Evolutionary conservation across 2,329 filamentous ascomycete genomes (phyloP).

Genomic region (Neopestalotiopsis rosae): DNA sequence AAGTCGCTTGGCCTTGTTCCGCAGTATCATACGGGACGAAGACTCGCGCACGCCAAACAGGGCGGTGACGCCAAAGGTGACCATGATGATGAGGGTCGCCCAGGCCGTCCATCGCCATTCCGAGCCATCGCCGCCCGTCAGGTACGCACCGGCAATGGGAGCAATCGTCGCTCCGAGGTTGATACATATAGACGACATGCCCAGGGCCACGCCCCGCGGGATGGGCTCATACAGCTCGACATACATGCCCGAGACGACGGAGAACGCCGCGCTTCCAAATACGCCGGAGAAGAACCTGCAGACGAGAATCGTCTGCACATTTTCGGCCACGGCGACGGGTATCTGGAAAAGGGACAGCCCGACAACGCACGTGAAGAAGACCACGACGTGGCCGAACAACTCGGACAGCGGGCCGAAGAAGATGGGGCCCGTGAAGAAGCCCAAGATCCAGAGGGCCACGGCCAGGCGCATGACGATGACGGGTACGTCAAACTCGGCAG

Average conservation of each 20-base stretch:
- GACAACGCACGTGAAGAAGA: conserved; percentile 21
- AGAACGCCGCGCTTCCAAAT: conserved; percentile 22
- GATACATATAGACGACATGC: conserved; percentile 23
- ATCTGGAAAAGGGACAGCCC: conserved; percentile 27
- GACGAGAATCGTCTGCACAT: conserved; percentile 24
- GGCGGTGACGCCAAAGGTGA: conserved; percentile 44
- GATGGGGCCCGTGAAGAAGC: conserved; percentile 23
- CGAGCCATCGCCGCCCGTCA: conserved; percentile 7
- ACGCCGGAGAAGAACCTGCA: conserved; percentile 28
- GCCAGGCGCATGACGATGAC: conserved; percentile 24
- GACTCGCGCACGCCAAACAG: conserved; percentile 55
- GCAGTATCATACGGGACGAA: conserved; percentile 52
- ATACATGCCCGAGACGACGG: conserved; percentile 25
- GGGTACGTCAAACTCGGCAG: conserved; percentile 22
- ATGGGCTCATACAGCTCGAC: conserved; percentile 27
- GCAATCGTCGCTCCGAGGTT: conserved; percentile 25
- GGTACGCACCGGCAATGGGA: conserved; percentile 22
- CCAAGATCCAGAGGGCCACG: conserved; percentile 24
- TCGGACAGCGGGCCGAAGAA: conserved; percentile 25
- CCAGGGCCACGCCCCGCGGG: conserved; percentile 24
- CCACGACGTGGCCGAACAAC: conserved; percentile 23
- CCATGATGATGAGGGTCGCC: conserved; percentile 55
- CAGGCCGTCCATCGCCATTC: conserved; percentile 62
- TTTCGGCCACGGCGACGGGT: conserved; percentile 25
- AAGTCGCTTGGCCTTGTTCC: conserved; percentile 51